Evolutionary conservation across 2,329 filamentous ascomycete genomes (phyloP), one percentile per base, ranked within the genome.

Genomic region (Ophidiomyces ophidiicola): DNA sequence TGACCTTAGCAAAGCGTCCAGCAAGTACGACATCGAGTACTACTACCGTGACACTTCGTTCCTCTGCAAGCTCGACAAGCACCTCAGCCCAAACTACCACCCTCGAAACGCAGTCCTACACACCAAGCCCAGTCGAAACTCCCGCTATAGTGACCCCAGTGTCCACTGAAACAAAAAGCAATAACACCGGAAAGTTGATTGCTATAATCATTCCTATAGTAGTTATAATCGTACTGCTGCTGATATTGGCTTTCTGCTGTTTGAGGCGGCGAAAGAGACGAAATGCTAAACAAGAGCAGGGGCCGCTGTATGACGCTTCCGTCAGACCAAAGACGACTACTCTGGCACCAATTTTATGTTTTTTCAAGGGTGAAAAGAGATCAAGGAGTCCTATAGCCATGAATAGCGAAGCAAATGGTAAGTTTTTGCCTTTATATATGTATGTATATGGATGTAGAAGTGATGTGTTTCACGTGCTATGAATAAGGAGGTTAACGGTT

Each of bases 191-290:
- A 6, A 17, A 19, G 2, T 18, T 44, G 2, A 19, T 37, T 18
- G 37, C 25, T 6, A 36, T 38, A 29, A 20, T 39, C 17, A 24
- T 37, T 12, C 36, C 31, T 1, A 35, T 32, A 6, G 12, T 34
- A 3, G n/a, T 41, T 28, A 18, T 23, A 29, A 23, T 32, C 15
- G n/a, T 44, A 12, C 5, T 43, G 2, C 10, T 44, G 29, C 15
- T 31, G 7, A 19, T 12, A 11, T 10, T 36, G 26, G 36, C 19
- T 12, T 18, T 41, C 17, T 44, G 33, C 21, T 37, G 29, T 15
- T 23, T 33, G 12, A 28, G 28, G 20, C 37, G 42, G 3, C 32
- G 33, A 8, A 41, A 14, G 17, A 37, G 25, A 34, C 28, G 38
- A n/a, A 37, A 33, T 7, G 21, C 17, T 11, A 21, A 14, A 14